Percentiles rank a stretch among this genome's conserved stretches.
phyloP scores from a whole-genome alignment of 345 rosid species.

The Pistacia atlantica region DNA sequence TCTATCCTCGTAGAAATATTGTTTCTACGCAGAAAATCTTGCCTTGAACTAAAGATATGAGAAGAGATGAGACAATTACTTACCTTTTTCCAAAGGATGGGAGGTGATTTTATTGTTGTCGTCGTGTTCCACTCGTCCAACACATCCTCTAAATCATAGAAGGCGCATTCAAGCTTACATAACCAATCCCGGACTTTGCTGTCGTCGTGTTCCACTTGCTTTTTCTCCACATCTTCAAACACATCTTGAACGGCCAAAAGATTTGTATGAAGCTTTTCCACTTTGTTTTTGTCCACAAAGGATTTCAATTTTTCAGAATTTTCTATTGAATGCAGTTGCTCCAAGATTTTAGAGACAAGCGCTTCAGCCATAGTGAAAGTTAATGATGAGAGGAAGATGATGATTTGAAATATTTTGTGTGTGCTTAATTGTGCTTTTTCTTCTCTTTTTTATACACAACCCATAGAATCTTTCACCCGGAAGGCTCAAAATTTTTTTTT shows the following conservation, averaged over 20 bases:
- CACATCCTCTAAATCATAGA: neutral
- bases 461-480: too few relatives aligned
- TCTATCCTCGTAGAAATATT: neutral
- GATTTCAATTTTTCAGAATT: neutral
- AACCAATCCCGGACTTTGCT: neutral
- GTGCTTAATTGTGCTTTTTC: neutral
- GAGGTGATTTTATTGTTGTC: neutral
- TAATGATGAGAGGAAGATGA: neutral
- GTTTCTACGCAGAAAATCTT: too few relatives aligned
- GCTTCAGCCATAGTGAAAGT: neutral
- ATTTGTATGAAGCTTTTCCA: neutral
- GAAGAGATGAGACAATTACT: neutral
- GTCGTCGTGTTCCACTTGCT: neutral
- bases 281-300: neutral
- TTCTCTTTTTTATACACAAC: neutral
- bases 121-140: conserved; percentile 11
- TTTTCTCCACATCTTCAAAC: neutral
- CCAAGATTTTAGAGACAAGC: neutral
- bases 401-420: too few relatives aligned
- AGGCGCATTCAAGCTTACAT: neutral
- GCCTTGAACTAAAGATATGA: neutral
- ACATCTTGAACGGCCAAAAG: neutral
- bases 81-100: neutral
- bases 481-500: too few relatives aligned
- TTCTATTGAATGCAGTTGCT: neutral